phyloP scores from a whole-genome alignment of 805 yeast species.

The Suhomyces xylopsoci region DNA sequence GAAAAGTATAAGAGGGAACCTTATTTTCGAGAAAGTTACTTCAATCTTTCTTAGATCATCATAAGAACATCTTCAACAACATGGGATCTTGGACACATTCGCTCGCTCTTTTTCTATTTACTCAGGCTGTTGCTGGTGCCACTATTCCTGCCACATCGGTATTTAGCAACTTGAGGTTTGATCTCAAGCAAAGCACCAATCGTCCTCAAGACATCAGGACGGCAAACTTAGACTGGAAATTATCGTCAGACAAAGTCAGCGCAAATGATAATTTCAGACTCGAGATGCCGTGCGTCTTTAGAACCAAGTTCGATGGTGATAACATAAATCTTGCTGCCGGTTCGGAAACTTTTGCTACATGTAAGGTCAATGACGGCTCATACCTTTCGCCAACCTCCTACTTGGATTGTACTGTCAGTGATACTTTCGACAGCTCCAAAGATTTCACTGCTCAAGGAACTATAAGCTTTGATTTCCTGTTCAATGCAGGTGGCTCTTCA shows the following conservation, averaged over 20 bases:
- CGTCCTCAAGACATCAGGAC: constrained; percentile 19
- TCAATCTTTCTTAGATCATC: not conserved
- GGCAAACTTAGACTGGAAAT: constrained; percentile 13
- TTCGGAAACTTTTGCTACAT: constrained; percentile 9
- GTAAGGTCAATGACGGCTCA: constrained; percentile 11
- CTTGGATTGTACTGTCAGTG: constrained; percentile 10
- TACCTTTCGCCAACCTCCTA: constrained; percentile 2
- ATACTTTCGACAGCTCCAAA: not conserved
- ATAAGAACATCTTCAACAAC: not conserved
- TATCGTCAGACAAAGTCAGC: constrained; percentile 2
- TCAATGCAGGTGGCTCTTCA: constrained; percentile 19
- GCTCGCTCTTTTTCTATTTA: constrained; percentile 1
- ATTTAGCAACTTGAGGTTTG: constrained; percentile 4
- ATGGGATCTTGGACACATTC: not conserved
- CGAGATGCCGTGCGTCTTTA: constrained; percentile 21
- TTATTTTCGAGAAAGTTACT: too few species aligned
- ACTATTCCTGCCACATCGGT: constrained; percentile 8
- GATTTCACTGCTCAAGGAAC: constrained; percentile 7
- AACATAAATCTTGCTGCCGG: constrained; percentile 11
- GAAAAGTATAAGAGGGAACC: not conserved
- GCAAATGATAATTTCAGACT: constrained; percentile 29
- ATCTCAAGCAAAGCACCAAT: not conserved
- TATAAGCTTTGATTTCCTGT: constrained; percentile 14
- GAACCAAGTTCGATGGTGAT: constrained; percentile 12
- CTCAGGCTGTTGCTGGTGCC: constrained; percentile 4